Evolutionary conservation across 2,329 filamentous ascomycete species (phyloP).

Genomic region (Cladosporium sp.): DNA sequence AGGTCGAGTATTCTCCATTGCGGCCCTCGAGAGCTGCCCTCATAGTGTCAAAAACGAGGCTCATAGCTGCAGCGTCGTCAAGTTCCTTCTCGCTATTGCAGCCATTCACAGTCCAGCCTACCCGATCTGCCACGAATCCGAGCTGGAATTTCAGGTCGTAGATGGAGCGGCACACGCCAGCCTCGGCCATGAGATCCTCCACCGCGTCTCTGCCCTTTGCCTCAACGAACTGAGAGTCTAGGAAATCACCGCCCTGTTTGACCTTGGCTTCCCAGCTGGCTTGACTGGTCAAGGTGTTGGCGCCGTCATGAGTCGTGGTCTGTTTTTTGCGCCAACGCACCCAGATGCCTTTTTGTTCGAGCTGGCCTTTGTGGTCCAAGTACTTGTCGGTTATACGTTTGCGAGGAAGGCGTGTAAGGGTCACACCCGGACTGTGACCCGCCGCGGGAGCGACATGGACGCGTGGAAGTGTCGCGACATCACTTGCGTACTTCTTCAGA

Average conservation of each 20-base stretch:
- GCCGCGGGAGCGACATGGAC: not conserved
- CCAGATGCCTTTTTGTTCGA: conserved; percentile 23
- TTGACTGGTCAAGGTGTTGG: not conserved
- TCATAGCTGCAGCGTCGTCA: not conserved
- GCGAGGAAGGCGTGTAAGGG: conserved; percentile 12
- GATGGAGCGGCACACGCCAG: not conserved
- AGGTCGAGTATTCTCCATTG: not conserved
- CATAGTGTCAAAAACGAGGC: conserved; percentile 19
- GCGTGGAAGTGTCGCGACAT: not conserved
- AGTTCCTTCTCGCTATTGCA: not conserved
- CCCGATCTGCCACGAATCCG: conserved; percentile 20
- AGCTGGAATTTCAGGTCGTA: not conserved
- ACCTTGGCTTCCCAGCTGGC: conserved; percentile 24
- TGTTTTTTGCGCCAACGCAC: conserved; percentile 16
- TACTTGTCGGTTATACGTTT: conserved; percentile 24
- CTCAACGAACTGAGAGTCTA: conserved; percentile 24
- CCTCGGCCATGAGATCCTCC: not conserved
- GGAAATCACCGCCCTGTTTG: conserved; percentile 21
- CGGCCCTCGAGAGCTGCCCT: not conserved
- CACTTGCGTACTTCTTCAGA: conserved; percentile 1
- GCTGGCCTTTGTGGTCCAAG: conserved; percentile 20
- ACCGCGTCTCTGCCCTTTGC: conserved; percentile 11
- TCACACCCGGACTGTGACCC: not conserved
- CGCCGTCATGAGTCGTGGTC: not conserved
- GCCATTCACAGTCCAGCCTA: conserved; percentile 17